Evolutionary conservation across 805 yeast species (phyloP).

Genomic region (Candida khao-thaluensis): DNA sequence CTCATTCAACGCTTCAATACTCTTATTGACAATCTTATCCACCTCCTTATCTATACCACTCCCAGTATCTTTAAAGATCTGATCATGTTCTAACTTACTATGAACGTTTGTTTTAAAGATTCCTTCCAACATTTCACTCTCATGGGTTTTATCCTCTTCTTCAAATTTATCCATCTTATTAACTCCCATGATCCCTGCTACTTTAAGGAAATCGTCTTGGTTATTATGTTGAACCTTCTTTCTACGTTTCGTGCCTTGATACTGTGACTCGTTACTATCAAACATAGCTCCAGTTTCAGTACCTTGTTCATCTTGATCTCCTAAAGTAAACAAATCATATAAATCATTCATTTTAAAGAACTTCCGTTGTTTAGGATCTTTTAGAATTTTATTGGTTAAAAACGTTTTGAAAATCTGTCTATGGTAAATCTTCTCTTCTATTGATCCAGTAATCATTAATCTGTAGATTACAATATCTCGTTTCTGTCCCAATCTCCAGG

Average conservation of each 20-base stretch:
- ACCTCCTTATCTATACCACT: slow-evolving; percentile 65
- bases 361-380: slow-evolving; percentile 91
- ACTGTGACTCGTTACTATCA: slow-evolving; percentile 4
- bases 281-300: slow-evolving; percentile 41
- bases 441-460: slow-evolving; percentile 90
- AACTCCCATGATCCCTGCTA: slow-evolving; percentile 68
- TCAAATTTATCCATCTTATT: slow-evolving; percentile 64
- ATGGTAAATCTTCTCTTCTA: slow-evolving; percentile 95
- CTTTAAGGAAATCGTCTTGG: slow-evolving; percentile 66
- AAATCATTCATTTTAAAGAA: slow-evolving; percentile 91
- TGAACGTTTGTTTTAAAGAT: slow-evolving; percentile 64
- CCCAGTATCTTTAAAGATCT: slow-evolving; percentile 53
- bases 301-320: slow-evolving; percentile 66
- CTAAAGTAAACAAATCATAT: slow-evolving; percentile 83
- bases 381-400: slow-evolving; percentile 85
- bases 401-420: slow-evolving; percentile 96
- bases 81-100: slow-evolving; percentile 76
- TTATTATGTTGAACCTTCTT: slow-evolving; percentile 28
- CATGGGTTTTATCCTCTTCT: slow-evolving; percentile 44
- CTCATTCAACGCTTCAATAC: slow-evolving; percentile 54
- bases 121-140: slow-evolving; percentile 69
- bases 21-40: slow-evolving; percentile 49
- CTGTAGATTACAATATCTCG: slow-evolving; percentile 88
- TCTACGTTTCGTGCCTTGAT: slow-evolving; percentile 3
- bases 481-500: slow-evolving; percentile 96